phyloP scores from a whole-genome alignment of 345 rosid species.

The Lumnitzera racemosa region DNA sequence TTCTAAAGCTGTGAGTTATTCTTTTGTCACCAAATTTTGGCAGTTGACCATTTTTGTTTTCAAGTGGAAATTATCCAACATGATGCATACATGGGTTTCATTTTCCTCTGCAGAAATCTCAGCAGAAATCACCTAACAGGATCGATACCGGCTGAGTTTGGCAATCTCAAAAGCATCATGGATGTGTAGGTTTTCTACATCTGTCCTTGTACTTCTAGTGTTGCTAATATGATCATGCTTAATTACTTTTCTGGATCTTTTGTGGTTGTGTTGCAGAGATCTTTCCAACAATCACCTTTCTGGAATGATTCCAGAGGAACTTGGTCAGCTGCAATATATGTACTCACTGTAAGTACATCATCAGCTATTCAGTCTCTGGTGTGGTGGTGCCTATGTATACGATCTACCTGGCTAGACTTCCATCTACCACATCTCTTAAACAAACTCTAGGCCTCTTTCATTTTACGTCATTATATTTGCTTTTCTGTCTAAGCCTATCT shows the following conservation, averaged over 20 bases:
- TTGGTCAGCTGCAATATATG: constrained; percentile 67
- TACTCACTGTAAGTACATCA: constrained; percentile 46
- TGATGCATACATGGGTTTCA: neutral
- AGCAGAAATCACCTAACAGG: constrained; percentile 74
- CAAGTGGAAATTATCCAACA: no score
- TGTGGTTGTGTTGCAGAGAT: constrained; percentile 45
- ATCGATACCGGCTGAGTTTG: constrained; percentile 73
- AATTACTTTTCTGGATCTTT: constrained; percentile 7
- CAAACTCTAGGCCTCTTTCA: no score
- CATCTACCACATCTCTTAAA: no score
- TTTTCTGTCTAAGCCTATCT: no score
- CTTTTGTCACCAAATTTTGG: neutral
- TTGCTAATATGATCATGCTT: neutral
- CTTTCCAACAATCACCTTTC: constrained; percentile 80
- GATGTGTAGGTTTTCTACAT: constrained; percentile 55
- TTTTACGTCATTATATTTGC: no score
- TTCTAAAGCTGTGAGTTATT: constrained; percentile 70
- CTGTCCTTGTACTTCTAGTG: neutral
- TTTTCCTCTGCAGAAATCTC: constrained; percentile 49
- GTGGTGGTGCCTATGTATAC: no score
- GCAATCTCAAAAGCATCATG: constrained; percentile 79
- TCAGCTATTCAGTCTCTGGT: no score
- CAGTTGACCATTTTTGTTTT: no score
- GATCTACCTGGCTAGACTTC: no score
- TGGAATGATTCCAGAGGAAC: constrained; percentile 76